phyloP scores from a whole-genome alignment of 2,329 filamentous ascomycete genomes.

The Neoascochyta sp. region DNA sequence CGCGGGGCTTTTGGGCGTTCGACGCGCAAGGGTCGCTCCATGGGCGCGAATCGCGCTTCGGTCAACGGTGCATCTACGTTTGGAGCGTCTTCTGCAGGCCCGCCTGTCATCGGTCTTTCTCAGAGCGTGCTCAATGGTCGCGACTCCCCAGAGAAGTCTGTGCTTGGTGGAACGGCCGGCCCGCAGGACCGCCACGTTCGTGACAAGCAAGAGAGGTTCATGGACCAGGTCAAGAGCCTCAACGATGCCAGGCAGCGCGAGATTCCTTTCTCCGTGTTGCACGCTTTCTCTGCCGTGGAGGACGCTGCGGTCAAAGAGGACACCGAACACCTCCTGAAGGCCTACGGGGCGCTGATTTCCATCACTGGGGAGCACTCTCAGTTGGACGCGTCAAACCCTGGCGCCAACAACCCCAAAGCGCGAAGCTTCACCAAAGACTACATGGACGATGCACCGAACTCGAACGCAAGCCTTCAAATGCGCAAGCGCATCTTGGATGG shows the following conservation, averaged over 20 bases:
- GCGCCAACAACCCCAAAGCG: conserved; percentile 62
- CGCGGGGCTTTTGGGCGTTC: conserved; percentile 54
- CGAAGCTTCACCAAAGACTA: conserved; percentile 75
- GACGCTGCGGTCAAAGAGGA: conserved; percentile 66
- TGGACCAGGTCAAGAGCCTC: conserved; percentile 72
- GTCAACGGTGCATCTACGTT: conserved; percentile 45
- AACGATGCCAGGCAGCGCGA: conserved; percentile 69
- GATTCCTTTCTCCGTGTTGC: conserved; percentile 67
- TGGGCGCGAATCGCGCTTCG: conserved; percentile 35
- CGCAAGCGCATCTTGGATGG: conserved; percentile 77
- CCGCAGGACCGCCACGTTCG: conserved; percentile 72
- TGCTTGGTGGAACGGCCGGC: conserved; percentile 44
- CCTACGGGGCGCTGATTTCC: conserved; percentile 75
- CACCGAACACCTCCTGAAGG: conserved; percentile 71
- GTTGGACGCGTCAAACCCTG: conserved; percentile 55
- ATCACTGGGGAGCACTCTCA: conserved; percentile 67
- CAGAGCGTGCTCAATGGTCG: conserved; percentile 57
- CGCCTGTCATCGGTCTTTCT: conserved; percentile 80
- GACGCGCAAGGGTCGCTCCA: conserved; percentile 41
- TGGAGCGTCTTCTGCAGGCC: conserved; percentile 63
- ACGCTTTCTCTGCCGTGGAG: conserved; percentile 73
- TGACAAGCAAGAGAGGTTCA: conserved; percentile 79
- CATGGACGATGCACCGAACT: conserved; percentile 68
- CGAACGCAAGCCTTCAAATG: conserved; percentile 60
- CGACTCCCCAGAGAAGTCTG: conserved; percentile 61